Evolutionary conservation across 306 rosid genomes (phyloP).

Genomic region (Lotus japonicus): DNA sequence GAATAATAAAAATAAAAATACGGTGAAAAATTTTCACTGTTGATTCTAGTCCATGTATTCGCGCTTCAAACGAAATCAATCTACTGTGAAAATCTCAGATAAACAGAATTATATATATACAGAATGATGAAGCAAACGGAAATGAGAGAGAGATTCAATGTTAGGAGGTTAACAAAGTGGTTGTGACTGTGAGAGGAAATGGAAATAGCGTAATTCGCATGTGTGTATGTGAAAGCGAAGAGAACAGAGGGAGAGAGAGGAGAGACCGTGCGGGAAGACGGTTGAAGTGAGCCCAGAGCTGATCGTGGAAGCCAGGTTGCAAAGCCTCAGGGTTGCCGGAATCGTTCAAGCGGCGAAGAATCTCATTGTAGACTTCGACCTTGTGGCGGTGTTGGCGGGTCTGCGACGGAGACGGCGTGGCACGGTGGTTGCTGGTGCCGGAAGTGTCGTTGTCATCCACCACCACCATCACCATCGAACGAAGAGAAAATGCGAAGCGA

Average conservation of each 20-base stretch:
- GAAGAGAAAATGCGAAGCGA: conserved; percentile 19
- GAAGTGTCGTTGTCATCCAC: conserved; percentile 71
- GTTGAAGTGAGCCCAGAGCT: conserved; percentile 91
- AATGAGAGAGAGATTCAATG: neutral
- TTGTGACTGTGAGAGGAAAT: too few species aligned
- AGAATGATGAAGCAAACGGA: neutral
- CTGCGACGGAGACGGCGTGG: conserved; percentile 39
- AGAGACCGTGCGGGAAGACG: conserved; percentile 93
- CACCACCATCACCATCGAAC: conserved; percentile 45
- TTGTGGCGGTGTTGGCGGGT: conserved; percentile 61
- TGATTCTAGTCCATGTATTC: neutral
- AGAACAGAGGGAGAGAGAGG: conserved; percentile 20
- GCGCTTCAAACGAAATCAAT: conserved; percentile 7
- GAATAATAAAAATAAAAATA: too few species aligned
- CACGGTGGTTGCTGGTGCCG: conserved; percentile 44
- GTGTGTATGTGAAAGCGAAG: neutral
- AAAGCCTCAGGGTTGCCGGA: conserved; percentile 53
- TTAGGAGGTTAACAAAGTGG: neutral
- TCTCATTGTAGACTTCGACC: conserved; percentile 82
- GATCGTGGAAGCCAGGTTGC: conserved; percentile 74
- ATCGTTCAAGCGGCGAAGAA: conserved; percentile 80
- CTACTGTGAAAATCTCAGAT: neutral
- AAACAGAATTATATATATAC: neutral
- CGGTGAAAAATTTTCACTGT: neutral
- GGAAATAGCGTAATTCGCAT: neutral